A percentile compares a stretch with the other conserved stretches of the same genome.
Evolutionary conservation across 441 rosid genomes (phyloP).

Genomic region (Jatropha podagrica): DNA sequence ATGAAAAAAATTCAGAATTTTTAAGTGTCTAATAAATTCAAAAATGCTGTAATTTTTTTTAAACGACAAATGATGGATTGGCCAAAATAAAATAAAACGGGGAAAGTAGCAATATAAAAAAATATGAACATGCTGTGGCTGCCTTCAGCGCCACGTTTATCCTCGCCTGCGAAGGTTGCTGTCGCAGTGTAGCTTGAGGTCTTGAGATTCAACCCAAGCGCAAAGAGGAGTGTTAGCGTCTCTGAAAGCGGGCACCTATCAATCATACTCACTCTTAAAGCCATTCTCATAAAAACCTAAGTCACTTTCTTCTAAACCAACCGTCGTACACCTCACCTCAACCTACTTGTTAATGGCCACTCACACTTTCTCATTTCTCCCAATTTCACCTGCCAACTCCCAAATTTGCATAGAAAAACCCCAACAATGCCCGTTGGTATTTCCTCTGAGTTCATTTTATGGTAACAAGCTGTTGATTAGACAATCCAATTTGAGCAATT

Average conservation of each 20-base stretch:
- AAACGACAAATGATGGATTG: too few relatives aligned
- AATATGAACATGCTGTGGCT: too few relatives aligned
- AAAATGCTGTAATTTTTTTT: too few relatives aligned
- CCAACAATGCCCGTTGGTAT: slow-evolving; percentile 20
- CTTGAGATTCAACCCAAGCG: not conserved
- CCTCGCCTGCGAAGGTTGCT: not conserved
- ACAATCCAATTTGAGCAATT: slow-evolving; percentile 29
- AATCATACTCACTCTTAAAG: not conserved
- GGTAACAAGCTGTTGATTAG: slow-evolving; percentile 44
- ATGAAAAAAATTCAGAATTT: too few relatives aligned
- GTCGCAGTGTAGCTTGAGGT: not conserved
- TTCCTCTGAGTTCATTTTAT: slow-evolving; percentile 34
- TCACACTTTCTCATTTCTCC: slow-evolving; percentile 43
- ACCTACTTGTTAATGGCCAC: slow-evolving; percentile 46
- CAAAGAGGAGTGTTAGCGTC: not conserved
- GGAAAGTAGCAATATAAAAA: too few relatives aligned
- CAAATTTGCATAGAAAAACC: slow-evolving; percentile 27
- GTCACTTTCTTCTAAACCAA: not conserved
- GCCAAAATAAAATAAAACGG: too few relatives aligned
- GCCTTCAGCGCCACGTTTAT: not conserved
- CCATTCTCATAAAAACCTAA: not conserved
- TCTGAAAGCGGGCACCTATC: not conserved
- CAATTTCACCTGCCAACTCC: slow-evolving; percentile 36
- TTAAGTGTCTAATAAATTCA: too few relatives aligned
- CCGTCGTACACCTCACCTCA: not conserved